Base-by-base conservation (phyloP, 129 eudicot species). In the Escallonia herrerae region DNA sequence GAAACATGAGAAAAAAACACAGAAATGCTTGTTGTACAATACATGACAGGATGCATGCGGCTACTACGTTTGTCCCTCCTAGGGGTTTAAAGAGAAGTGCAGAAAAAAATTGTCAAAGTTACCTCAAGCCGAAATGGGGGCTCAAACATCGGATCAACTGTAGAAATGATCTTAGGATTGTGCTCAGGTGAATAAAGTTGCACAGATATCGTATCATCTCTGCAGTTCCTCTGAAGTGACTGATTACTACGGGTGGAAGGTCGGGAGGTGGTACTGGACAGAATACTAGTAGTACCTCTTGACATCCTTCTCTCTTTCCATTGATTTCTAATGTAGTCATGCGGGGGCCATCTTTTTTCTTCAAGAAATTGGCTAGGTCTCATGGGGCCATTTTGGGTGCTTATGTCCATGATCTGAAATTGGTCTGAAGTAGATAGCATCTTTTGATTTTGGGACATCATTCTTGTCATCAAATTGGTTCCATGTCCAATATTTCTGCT, bases 321-420 rank as follows among this genome's bases (percentile, higher is more conserved):
- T 47, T 64, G 67, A 71, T 83, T 60, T 7, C 13, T 43, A 6
- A 40, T 38, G 13, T 60, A 22, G 60, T 65, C 75, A 2, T 65
- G 67, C 5, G 82, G 76, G 11, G 81, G 82, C 87, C 96, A 81
- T 64, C 77, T 84, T 79, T 83, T 82, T 67, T 80, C 91, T 79
- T 81, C 90, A 0, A 79, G 78, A 77, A 68, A 74, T 39, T 76
- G 87, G 75, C 74, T 79, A 43, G 80, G 78, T 66, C 77, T 81
- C 43, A 72, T 60, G 3, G 86, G 70, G 7, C 50, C 64, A 53
- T 40, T 57, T 33, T 77, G 51, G 46, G 51, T 58, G 54, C 33
- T 22, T 22, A 22, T 22, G 33, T 22, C 33, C 65, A 22, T 43
- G 58, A 11, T 62, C 55, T 37, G 47, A 46, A 5, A 49, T 5